Base-by-base conservation (phyloP, 2,329 filamentous ascomycete species). In the Graphilbum fragrans region DNA sequence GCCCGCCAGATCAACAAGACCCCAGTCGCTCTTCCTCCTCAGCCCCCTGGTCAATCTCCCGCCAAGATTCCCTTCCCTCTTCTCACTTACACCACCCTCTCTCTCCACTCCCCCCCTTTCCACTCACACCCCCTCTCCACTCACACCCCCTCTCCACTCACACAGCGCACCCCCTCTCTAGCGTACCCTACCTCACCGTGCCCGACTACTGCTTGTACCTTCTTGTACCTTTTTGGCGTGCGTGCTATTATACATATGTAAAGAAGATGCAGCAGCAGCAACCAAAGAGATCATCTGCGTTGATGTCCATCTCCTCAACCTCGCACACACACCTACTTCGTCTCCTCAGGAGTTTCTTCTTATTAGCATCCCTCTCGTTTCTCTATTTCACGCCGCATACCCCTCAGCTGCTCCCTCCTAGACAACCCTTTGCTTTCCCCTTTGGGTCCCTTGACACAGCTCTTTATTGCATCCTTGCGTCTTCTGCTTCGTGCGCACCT, bases 391-490 rank as follows among this genome's bases (percentile, higher is more conserved):
- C 38, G 41, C 43, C 37, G 41, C 41, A 41, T 41, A 37, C 36
- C 41, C 39, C 39, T 41, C 47, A 47, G 41, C 45, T 43, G 41
- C 37, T 43, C 36, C 22, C 36, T 27, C 35, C 10, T 36, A 31
- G 21, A 33, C 35, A 33, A 25, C 35, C 11, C 35, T 7, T 31
- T 37, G 9, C 22, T 22, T 32, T 38, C 31, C 29, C 21, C 22
- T 14, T 22, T 25, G 29, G 29, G 35, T 11, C 7, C 14, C 18
- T 38, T 41, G 25, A 23, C 43, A 32, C 36, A 27, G 39, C 51
- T 48, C 45, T 52, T 55, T 49, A 54, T 54, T 38, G 37, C 14
- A 6, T 53, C 49, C 52, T 49, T 50, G 51, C 47, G n/a, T n/a
- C n/a, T n/a, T 34, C 11, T 19, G 32, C 17, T 6, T 34, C 32